phyloP scores from a whole-genome alignment of 2,329 filamentous ascomycete genomes.

The Diaporthe australafricana region DNA sequence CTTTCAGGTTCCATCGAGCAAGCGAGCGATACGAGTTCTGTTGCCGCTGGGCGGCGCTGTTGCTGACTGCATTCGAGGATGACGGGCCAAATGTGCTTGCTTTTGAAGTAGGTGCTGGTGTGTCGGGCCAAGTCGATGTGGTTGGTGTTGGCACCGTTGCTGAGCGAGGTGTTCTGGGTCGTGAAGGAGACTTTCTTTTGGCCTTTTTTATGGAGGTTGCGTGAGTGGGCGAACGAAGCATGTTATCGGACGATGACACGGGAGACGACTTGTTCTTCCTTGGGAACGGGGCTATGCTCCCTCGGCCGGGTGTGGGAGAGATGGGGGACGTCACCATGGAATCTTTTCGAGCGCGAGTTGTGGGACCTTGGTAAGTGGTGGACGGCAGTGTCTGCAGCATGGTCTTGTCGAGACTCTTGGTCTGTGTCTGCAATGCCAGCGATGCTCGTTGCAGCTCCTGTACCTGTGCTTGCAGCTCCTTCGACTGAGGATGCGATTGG shows the following conservation, averaged over 20 bases:
- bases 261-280: slow-evolving; percentile 30
- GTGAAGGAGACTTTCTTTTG: slow-evolving; percentile 29
- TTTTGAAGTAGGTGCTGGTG: slow-evolving; percentile 18
- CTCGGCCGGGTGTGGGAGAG: slow-evolving; percentile 31
- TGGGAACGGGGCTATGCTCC: slow-evolving; percentile 11
- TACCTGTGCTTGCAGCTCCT: slow-evolving; percentile 14
- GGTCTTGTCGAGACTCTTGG: slow-evolving; percentile 16
- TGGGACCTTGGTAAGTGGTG: not conserved
- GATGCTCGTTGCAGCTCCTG: slow-evolving; percentile 32
- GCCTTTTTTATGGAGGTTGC: slow-evolving; percentile 32
- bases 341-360: slow-evolving; percentile 1
- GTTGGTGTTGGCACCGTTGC: slow-evolving; percentile 16
- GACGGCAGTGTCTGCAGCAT: slow-evolving; percentile 20
- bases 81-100: slow-evolving; percentile 25
- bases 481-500: slow-evolving; percentile 35
- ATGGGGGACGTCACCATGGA: slow-evolving; percentile 29
- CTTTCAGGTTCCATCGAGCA: slow-evolving; percentile 61
- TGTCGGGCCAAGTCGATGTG: slow-evolving; percentile 19
- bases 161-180: slow-evolving; percentile 23
- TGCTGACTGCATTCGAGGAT: not conserved
- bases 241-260: slow-evolving; percentile 23
- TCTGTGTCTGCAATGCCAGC: slow-evolving; percentile 18
- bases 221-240: slow-evolving; percentile 28
- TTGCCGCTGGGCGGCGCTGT: slow-evolving; percentile 7
- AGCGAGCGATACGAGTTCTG: slow-evolving; percentile 35